These are phyloP conservation scores for Oryza meridionalis DNA, from an alignment of 176 grass and related monocot genomes.

Conservation along the genomic window DNA sequence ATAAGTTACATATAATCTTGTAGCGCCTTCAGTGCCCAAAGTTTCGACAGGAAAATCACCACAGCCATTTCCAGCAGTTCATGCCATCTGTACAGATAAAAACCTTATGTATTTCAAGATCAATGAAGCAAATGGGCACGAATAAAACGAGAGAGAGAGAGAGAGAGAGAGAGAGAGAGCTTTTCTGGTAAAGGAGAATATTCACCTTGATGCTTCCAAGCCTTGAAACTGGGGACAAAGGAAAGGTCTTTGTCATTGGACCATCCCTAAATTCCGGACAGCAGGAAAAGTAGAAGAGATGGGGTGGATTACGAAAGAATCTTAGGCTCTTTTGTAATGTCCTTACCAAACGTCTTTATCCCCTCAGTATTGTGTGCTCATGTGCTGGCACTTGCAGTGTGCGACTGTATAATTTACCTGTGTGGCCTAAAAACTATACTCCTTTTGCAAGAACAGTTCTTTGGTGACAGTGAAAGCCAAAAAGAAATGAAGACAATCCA, in stretches of 20 bases:
- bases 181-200: slow-evolving; percentile 33
- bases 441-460: slow-evolving; percentile 14
- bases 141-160: slow-evolving; percentile 2
- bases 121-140: not conserved
- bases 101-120: not conserved
- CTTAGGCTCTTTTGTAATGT: slow-evolving; percentile 48
- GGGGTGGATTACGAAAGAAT: slow-evolving; percentile 53
- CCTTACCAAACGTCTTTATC: slow-evolving; percentile 29
- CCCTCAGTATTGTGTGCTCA: slow-evolving; percentile 2
- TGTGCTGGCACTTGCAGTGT: slow-evolving; percentile 32
- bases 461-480: slow-evolving; percentile 22
- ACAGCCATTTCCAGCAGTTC: not conserved
- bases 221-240: slow-evolving; percentile 43
- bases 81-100: slow-evolving; percentile 7
- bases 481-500: slow-evolving; percentile 20
- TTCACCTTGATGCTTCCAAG: slow-evolving; percentile 46
- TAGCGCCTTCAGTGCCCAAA: not conserved
- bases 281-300: slow-evolving; percentile 44
- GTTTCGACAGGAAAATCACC: slow-evolving; percentile 18
- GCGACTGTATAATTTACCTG: slow-evolving; percentile 4
- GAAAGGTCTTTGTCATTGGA: slow-evolving; percentile 47
- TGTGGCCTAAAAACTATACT: not conserved
- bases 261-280: slow-evolving; percentile 50
- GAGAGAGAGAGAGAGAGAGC: not conserved
- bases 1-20: not conserved